Conservation (phyloP, 2,329 filamentous ascomycete species). For the Nemania bipapillata region DNA sequence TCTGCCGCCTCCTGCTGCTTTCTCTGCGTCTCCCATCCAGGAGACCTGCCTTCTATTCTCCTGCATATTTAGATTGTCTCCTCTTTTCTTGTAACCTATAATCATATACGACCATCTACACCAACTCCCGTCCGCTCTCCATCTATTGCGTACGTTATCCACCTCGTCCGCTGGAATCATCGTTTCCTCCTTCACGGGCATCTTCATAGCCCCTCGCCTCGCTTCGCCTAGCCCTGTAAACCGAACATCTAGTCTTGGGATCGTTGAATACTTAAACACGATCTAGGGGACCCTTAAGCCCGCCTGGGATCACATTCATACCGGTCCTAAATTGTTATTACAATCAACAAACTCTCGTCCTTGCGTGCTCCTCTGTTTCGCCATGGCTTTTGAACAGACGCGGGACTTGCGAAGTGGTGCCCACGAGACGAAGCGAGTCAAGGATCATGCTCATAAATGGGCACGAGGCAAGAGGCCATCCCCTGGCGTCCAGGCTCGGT, state of each 20-base stretch:
- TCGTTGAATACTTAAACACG: not conserved
- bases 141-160: not conserved
- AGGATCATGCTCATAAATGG: constrained; percentile 59
- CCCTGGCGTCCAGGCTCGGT: constrained; percentile 44
- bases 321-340: not conserved
- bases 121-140: not conserved
- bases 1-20: constrained; percentile 35
- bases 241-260: not conserved
- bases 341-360: not conserved
- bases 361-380: constrained; percentile 1
- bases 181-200: constrained; percentile 3
- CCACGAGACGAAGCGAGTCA: constrained; percentile 58
- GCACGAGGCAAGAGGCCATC: constrained; percentile 52
- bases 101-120: constrained; percentile 14
- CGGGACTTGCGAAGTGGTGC: constrained; percentile 59
- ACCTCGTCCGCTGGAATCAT: not conserved
- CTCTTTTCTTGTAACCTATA: constrained; percentile 27
- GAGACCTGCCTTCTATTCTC: constrained; percentile 22
- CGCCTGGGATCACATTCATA: not conserved
- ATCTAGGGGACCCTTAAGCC: not conserved
- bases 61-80: constrained; percentile 31
- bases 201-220: not conserved
- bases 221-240: not conserved
- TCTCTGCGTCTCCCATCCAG: constrained; percentile 31
- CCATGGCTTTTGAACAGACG: constrained; percentile 49